A percentile compares a stretch with the other conserved stretches of the same genome.
These are phyloP conservation scores for Ophiostoma novo-ulmi DNA, from an alignment of 2,329 filamentous ascomycete species.

Conservation along the genomic window DNA sequence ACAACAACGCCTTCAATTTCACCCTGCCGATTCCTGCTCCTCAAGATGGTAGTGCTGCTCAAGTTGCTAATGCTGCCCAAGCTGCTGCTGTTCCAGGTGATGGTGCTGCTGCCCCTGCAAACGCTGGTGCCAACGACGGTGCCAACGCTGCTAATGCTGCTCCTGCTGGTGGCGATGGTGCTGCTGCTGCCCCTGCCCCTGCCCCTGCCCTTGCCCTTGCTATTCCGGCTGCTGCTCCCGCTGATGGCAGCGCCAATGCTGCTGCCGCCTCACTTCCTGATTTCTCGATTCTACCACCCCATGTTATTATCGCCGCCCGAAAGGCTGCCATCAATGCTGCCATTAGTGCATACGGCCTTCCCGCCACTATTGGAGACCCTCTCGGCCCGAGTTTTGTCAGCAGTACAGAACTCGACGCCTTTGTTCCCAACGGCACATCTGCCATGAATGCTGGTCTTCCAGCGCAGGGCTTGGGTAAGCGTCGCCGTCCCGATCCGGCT, in stretches of 20 bases:
- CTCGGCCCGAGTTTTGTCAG: too few species aligned
- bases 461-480: not conserved
- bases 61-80: not conserved
- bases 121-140: fast-evolving
- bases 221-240: too few species aligned
- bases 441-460: too few species aligned
- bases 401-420: too few species aligned
- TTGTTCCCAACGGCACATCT: not conserved
- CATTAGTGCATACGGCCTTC: not conserved
- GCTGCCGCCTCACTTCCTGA: not conserved
- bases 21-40: too few species aligned
- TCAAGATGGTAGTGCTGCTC: too few species aligned
- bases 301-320: not conserved
- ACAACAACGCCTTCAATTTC: too few species aligned
- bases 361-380: too few species aligned
- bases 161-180: too few species aligned
- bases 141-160: not conserved
- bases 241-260: too few species aligned
- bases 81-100: not conserved
- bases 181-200: not conserved
- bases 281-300: not conserved
- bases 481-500: not conserved
- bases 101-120: not conserved
- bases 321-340: not conserved
- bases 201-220: too few species aligned